A percentile compares a stretch with the other conserved stretches of the same genome.
Conservation (phyloP, 768 basidiomycete species). For the Neoboletus subvelutipes region DNA sequence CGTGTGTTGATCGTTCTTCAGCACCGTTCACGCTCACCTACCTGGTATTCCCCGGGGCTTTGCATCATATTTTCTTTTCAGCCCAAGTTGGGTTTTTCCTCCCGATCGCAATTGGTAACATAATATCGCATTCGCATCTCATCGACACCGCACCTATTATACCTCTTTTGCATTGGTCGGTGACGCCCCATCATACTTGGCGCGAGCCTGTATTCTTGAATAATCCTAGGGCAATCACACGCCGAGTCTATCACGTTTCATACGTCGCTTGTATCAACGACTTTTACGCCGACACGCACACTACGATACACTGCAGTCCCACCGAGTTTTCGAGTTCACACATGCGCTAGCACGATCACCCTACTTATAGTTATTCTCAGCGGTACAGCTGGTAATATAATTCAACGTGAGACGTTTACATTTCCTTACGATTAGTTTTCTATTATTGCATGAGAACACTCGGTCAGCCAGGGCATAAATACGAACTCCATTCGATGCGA, state of each 20-base stretch:
- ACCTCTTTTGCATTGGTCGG: slow-evolving; percentile 17
- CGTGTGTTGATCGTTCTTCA: slow-evolving; percentile 19
- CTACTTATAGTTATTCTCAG: slow-evolving; percentile 24
- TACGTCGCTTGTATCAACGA: slow-evolving; percentile 4
- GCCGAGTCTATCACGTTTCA: neutral
- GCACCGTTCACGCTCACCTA: neutral
- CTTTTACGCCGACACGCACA: slow-evolving; percentile 5
- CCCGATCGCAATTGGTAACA: slow-evolving; percentile 6
- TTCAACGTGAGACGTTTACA: neutral
- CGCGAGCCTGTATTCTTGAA: slow-evolving; percentile 20
- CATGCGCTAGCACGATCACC: slow-evolving; percentile 17
- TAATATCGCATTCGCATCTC: slow-evolving; percentile 20
- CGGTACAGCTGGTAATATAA: slow-evolving; percentile 20
- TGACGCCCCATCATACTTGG: slow-evolving; percentile 3
- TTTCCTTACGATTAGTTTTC: neutral
- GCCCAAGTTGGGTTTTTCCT: neutral
- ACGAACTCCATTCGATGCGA: slow-evolving; percentile 2
- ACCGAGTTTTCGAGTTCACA: neutral
- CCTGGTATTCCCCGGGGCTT: neutral
- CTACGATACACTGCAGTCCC: slow-evolving; percentile 2
- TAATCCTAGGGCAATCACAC: slow-evolving; percentile 8
- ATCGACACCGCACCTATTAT: slow-evolving; percentile 15
- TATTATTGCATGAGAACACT: neutral
- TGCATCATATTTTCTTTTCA: slow-evolving; percentile 6
- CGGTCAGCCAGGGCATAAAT: neutral